Percentiles rank a stretch among this genome's conserved stretches.
These are phyloP conservation scores for Calocera viscosa DNA, from an alignment of 768 basidiomycete species.

Conservation along the genomic window DNA sequence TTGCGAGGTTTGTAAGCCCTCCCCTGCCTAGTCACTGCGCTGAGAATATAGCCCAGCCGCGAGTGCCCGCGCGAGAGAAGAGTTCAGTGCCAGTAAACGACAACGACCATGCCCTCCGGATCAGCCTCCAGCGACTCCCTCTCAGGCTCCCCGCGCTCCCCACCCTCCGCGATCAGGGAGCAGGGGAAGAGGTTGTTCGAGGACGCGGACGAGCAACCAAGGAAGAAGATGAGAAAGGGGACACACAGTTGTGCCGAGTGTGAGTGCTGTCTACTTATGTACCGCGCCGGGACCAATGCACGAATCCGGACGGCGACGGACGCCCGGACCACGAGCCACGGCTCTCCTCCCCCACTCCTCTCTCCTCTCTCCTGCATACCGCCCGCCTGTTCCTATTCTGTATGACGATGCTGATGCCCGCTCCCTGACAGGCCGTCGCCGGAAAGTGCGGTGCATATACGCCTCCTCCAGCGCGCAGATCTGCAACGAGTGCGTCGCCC, in stretches of 20 bases:
- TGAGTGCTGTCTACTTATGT: background rate
- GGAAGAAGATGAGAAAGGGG: slow-evolving; percentile 6
- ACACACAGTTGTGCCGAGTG: slow-evolving; percentile 7
- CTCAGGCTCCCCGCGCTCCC: background rate
- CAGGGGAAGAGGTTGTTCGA: background rate
- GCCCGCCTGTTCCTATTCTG: background rate
- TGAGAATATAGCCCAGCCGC: too few species aligned
- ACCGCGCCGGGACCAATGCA: background rate
- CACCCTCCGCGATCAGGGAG: background rate
- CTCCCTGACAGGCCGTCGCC: background rate
- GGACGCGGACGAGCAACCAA: background rate
- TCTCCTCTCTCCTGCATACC: background rate
- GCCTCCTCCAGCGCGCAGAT: background rate
- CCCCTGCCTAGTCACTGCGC: too few species aligned
- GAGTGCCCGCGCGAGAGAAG: too few species aligned
- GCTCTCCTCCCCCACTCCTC: background rate
- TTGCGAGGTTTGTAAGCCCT: background rate
- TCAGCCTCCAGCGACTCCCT: background rate
- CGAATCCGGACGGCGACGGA: background rate
- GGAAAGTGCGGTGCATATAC: background rate
- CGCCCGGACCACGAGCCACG: background rate
- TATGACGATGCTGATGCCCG: background rate
- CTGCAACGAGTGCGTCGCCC: slow-evolving; percentile 6
- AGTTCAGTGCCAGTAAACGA: too few species aligned
- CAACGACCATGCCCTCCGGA: background rate